A percentile compares a stretch with the other conserved stretches of the same genome.
phyloP scores from a whole-genome alignment of 192 early-diverging fungal species.

The Lunasporangiospora selenospora region DNA sequence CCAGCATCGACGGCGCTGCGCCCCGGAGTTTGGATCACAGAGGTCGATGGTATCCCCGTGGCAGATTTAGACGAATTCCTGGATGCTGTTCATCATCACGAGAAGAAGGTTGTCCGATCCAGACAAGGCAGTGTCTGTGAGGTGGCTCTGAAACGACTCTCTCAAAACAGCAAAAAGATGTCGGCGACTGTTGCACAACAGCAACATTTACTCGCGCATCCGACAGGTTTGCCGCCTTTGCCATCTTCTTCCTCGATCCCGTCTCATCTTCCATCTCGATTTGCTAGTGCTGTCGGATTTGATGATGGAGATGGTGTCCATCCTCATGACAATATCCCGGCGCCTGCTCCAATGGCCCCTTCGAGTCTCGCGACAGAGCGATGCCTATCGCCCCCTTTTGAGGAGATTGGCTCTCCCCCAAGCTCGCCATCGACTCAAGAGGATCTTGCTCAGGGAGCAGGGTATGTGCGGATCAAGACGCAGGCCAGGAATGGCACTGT shows the following conservation, averaged over 20 bases:
- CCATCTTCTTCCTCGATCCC: too few species aligned
- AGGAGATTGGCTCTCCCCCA: neutral
- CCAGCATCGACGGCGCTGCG: constrained; percentile 66
- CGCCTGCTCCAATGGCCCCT: constrained; percentile 1
- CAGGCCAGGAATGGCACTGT: constrained; percentile 61
- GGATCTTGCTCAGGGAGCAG: constrained; percentile 59
- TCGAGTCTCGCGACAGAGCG: neutral
- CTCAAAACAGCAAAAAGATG: constrained; percentile 6
- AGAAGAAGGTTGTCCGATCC: constrained; percentile 49
- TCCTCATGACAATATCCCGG: constrained; percentile 6
- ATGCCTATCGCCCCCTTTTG: too few species aligned
- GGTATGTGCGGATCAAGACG: constrained; percentile 66
- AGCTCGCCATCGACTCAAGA: constrained; percentile 15
- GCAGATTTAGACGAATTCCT: constrained; percentile 69
- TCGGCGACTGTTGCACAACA: neutral
- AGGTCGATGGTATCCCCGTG: constrained; percentile 70
- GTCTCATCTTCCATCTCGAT: too few species aligned
- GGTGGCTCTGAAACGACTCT: constrained; percentile 54
- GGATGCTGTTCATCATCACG: constrained; percentile 55
- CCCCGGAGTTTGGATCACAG: constrained; percentile 78
- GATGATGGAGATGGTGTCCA: constrained; percentile 5
- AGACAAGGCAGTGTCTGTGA: constrained; percentile 55
- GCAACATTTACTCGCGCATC: constrained; percentile 8
- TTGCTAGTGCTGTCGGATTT: too few species aligned
- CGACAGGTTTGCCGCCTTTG: neutral